phyloP scores from a whole-genome alignment of 768 basidiomycete genomes.

The Termitomyces sp. region DNA sequence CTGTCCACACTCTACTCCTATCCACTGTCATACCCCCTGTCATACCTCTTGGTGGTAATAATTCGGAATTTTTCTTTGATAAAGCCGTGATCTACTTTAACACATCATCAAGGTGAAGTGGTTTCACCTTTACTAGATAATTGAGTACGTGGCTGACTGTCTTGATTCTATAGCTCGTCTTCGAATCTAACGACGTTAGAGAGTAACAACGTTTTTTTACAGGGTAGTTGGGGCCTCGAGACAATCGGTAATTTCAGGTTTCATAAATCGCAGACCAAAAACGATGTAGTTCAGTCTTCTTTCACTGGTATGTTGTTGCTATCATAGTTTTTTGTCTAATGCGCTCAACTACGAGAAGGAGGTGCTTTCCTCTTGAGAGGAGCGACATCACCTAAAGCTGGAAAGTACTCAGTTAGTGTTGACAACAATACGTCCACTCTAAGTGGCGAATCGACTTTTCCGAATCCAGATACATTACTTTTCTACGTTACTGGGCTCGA shows the following conservation, averaged over 20 bases:
- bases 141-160: not conserved
- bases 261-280: slow-evolving; percentile 29
- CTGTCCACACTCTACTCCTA: slow-evolving; percentile 51
- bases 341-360: slow-evolving; percentile 33
- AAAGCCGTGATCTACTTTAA: not conserved
- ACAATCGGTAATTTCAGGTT: slow-evolving; percentile 14
- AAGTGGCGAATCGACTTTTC: slow-evolving; percentile 50
- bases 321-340: not conserved
- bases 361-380: slow-evolving; percentile 58
- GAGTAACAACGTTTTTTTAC: slow-evolving; percentile 38
- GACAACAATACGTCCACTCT: slow-evolving; percentile 39
- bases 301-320: slow-evolving; percentile 42
- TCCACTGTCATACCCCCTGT: slow-evolving; percentile 40
- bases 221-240: slow-evolving; percentile 50
- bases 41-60: slow-evolving; percentile 20
- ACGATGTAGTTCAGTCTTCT: slow-evolving; percentile 35
- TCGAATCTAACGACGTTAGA: slow-evolving; percentile 23
- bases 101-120: not conserved
- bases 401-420: slow-evolving; percentile 50
- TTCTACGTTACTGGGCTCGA: slow-evolving; percentile 63
- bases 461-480: slow-evolving; percentile 46
- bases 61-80: slow-evolving; percentile 37
- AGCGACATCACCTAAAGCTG: slow-evolving; percentile 50
- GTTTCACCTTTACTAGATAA: not conserved
- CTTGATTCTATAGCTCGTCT: not conserved